phyloP scores from a whole-genome alignment of 2,329 filamentous ascomycete genomes.

The Mycosphaerella arachidis region DNA sequence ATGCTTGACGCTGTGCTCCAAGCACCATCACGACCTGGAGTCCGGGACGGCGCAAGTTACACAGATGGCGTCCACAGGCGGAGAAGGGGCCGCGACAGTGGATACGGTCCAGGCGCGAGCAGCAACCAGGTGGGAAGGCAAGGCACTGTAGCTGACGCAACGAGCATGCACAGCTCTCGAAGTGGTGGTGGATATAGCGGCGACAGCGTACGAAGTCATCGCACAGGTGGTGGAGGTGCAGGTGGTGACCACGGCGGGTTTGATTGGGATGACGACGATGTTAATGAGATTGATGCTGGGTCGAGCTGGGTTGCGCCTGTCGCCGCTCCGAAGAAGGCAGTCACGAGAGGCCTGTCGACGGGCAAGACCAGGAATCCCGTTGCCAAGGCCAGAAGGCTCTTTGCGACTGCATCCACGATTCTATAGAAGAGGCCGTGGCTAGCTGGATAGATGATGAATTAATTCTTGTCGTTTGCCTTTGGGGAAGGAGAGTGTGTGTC shows the following conservation, averaged over 20 bases:
- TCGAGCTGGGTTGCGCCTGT: slow-evolving; percentile 20
- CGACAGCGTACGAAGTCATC: background rate
- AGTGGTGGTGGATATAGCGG: background rate
- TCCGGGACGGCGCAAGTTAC: slow-evolving; percentile 2
- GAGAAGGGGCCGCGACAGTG: background rate
- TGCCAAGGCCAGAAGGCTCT: slow-evolving; percentile 20
- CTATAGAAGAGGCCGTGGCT: slow-evolving; percentile 8
- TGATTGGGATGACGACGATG: slow-evolving; percentile 20
- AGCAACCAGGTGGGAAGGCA: slow-evolving; percentile 1
- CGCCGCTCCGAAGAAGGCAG: slow-evolving; percentile 5
- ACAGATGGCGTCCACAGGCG: slow-evolving; percentile 2
- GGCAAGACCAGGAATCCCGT: slow-evolving; percentile 15
- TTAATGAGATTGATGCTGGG: slow-evolving; percentile 22
- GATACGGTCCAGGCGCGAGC: slow-evolving; percentile 1
- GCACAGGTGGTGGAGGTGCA: background rate
- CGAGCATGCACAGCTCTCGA: slow-evolving; percentile 4
- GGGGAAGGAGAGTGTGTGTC: background rate
- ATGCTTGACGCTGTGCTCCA: slow-evolving; percentile 17
- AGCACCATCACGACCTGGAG: background rate
- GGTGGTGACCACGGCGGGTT: slow-evolving; percentile 5
- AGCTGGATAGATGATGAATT: background rate
- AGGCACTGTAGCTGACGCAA: background rate
- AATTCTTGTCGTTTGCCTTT: slow-evolving; percentile 1
- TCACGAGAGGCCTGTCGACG: slow-evolving; percentile 4
- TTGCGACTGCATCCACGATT: slow-evolving; percentile 25